Conservation (phyloP, 2,329 filamentous ascomycete genomes). For the Raffaelea albimanens region DNA sequence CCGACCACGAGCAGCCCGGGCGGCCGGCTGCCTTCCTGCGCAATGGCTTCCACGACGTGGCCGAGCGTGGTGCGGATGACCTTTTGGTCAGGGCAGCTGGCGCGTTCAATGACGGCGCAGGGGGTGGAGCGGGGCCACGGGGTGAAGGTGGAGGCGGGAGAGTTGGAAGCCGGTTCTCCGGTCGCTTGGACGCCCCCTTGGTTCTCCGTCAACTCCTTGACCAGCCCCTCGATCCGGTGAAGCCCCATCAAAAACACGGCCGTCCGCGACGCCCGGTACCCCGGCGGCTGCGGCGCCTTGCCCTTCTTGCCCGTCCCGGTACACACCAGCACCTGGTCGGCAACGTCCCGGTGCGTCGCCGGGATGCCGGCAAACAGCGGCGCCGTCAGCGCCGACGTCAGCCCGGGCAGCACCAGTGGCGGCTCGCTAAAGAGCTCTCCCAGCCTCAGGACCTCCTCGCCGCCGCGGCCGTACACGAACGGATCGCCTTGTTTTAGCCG, state of each 20-base stretch:
- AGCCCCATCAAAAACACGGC: slow-evolving; percentile 94
- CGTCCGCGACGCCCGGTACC: slow-evolving; percentile 66
- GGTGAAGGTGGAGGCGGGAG: slow-evolving; percentile 25
- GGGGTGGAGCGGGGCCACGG: slow-evolving; percentile 77
- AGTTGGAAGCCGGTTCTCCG: slow-evolving; percentile 17
- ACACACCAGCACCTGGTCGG: slow-evolving; percentile 91
- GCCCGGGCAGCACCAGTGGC: slow-evolving; percentile 5
- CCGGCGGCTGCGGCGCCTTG: slow-evolving; percentile 68
- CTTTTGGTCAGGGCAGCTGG: slow-evolving; percentile 87
- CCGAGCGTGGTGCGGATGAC: slow-evolving; percentile 81
- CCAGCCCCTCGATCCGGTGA: slow-evolving; percentile 68
- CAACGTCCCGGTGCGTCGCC: slow-evolving; percentile 77
- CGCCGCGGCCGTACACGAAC: slow-evolving; percentile 90
- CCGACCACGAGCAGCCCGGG: slow-evolving; percentile 85
- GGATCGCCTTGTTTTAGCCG: slow-evolving; percentile 94
- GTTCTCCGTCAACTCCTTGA: slow-evolving; percentile 56
- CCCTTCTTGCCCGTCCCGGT: slow-evolving; percentile 93
- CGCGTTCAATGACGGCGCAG: slow-evolving; percentile 86
- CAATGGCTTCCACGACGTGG: slow-evolving; percentile 71
- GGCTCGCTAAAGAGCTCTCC: slow-evolving; percentile 50
- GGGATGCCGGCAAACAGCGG: slow-evolving; percentile 85
- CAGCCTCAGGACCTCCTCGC: slow-evolving; percentile 87
- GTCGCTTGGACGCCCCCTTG: slow-evolving; percentile 14
- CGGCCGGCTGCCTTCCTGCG: slow-evolving; percentile 79
- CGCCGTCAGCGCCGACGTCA: slow-evolving; percentile 56